Conservation (phyloP, 2,329 filamentous ascomycete species). For the Aureobasidium melanogenum region DNA sequence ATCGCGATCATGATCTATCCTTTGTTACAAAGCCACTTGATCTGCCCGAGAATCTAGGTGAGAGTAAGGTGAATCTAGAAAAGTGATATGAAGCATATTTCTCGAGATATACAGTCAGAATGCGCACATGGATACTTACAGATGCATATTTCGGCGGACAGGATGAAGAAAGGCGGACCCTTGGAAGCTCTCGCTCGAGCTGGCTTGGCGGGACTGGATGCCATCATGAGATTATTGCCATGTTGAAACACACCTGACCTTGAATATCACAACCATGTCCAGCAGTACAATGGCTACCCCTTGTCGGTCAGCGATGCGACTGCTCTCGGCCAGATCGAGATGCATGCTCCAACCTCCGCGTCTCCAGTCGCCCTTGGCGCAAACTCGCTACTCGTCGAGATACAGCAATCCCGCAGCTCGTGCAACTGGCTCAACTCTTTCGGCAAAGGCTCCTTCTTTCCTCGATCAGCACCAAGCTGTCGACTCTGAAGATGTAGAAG, state of each 20-base stretch:
- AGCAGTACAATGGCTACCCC: conserved; percentile 10
- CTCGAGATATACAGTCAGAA: no score
- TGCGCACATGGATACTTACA: no score
- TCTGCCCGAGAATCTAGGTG: neutral
- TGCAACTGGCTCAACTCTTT: conserved; percentile 17
- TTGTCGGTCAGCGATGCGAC: conserved; percentile 13
- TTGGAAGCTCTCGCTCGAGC: neutral
- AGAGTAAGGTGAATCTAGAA: no score
- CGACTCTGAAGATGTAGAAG: neutral
- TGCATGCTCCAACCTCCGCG: conserved; percentile 8
- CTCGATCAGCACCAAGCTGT: conserved; percentile 1
- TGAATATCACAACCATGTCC: neutral
- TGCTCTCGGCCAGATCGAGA: conserved; percentile 14
- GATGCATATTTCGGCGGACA: neutral
- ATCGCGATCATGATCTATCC: neutral
- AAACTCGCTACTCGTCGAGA: conserved; percentile 21
- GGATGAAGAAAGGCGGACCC: neutral
- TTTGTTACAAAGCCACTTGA: neutral
- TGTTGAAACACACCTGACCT: neutral
- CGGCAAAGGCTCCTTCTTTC: conserved; percentile 12
- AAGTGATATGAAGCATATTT: no score
- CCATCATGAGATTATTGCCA: conserved; percentile 3
- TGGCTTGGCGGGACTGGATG: neutral
- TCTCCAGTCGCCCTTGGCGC: neutral
- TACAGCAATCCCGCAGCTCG: conserved; percentile 27